A percentile compares a stretch with the other conserved stretches of the same genome.
These are phyloP conservation scores for Solanum ossicruentum DNA, from an alignment of 257 asterid genomes.

Conservation along the genomic window DNA sequence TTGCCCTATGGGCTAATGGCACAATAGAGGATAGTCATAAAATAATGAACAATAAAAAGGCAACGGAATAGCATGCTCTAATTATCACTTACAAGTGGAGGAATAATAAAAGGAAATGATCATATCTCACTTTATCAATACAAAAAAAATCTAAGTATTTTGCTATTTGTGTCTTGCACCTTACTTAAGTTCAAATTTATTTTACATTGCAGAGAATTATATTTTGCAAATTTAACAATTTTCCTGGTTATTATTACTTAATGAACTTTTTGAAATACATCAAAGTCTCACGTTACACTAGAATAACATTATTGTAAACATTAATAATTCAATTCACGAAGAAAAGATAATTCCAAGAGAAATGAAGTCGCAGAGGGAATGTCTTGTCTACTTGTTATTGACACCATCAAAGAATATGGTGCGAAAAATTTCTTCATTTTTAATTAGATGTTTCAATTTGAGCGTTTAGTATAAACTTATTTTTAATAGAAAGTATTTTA, in stretches of 20 bases:
- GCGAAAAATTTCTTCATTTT: too few species aligned
- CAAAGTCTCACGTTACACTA: too few species aligned
- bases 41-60: not conserved
- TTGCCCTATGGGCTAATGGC: too few species aligned
- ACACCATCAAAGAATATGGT: too few species aligned
- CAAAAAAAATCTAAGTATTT: not conserved
- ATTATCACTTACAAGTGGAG: not conserved
- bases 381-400: too few species aligned
- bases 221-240: not conserved
- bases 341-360: not conserved
- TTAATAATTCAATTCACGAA: too few species aligned
- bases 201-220: too few species aligned
- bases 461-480: too few species aligned
- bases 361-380: not conserved
- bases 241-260: too few species aligned
- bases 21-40: not conserved
- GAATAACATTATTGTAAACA: too few species aligned
- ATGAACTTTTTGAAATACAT: not conserved
- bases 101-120: not conserved
- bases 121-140: not conserved
- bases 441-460: too few species aligned
- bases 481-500: too few species aligned
- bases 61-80: not conserved
- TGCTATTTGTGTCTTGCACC: not conserved
- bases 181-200: not conserved